Evolutionary conservation across 768 basidiomycete species (phyloP).

Genomic region (Termitomyces sp.): DNA sequence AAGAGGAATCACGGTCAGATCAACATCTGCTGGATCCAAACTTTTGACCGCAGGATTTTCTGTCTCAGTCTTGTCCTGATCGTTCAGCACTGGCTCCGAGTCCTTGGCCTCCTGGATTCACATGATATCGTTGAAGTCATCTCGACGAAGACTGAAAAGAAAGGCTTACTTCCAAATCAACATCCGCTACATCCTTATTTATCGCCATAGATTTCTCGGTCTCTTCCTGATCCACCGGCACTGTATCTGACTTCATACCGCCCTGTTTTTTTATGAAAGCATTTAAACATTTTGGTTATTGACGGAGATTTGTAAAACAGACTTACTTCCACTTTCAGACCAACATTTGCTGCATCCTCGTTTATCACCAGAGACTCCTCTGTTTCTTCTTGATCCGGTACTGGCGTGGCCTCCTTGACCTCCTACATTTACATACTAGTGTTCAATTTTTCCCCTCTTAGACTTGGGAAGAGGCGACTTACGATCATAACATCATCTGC

Average conservation of each 20-base stretch:
- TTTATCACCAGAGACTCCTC: neutral
- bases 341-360: neutral
- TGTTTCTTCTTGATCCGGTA: neutral
- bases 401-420: neutral
- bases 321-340: neutral
- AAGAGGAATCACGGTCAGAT: conserved; percentile 6
- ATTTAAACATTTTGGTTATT: neutral
- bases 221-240: neutral
- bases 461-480: neutral
- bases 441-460: neutral
- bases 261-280: neutral
- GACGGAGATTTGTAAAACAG: neutral
- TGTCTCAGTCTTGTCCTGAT: neutral
- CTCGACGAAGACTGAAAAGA: neutral
- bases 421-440: neutral
- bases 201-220: neutral
- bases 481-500: neutral
- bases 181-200: neutral
- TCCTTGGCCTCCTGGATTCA: neutral
- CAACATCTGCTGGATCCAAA: conserved; percentile 8
- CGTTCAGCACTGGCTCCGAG: neutral
- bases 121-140: no score
- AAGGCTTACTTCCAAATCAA: neutral
- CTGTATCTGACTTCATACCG: neutral
- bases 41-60: neutral